Evolutionary conservation across 176 grass and related monocot genomes (phyloP), one percentile per base, ranked within the genome.

Genomic region (Carex parvula): DNA sequence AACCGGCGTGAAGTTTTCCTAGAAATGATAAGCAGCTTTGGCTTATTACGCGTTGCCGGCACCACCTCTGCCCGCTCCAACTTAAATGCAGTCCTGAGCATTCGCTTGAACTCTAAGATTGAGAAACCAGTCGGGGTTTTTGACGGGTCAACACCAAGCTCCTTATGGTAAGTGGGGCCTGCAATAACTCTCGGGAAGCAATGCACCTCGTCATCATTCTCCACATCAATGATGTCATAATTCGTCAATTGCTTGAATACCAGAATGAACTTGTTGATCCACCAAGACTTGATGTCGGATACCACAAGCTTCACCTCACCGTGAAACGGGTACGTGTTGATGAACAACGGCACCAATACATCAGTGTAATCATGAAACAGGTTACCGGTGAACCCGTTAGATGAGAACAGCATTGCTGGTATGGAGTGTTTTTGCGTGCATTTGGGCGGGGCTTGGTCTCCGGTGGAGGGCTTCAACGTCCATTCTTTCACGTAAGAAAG

Each of bases 281-380:
- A 97, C 94, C 94, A 97, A 0, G 90, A 59, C 79, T 94, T 94
- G 42, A 91, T 56, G 42, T 84, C 79, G 17, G 85, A 84, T 18
- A 97, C 87, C 33, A 94, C 71, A 79, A 97, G 92, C 82, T 86
- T 82, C 16, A 97, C 92, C 37, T 91, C 79, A 13, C 90, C 84
- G 0, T 86, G 87, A 88, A 94, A 97, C 24, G 60, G 84, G 89
- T 81, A 85, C 8, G 92, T 91, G 90, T 91, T 94, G 65, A 97
- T 87, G 92, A 97, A 97, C 1, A 97, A 77, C 5, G 94, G 94
- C 32, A 97, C 87, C 44, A 97, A 69, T 79, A 94, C 94, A 75
- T 97, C 94, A 5, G 94, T 97, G 84, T 94, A 97, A 86, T 94
- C 92, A 84, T 97, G 94, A 90, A 94, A 97, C 21, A 97, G 84